These are phyloP conservation scores for Quercus bicolor DNA, from an alignment of 306 rosid species.

Conservation along the genomic window DNA sequence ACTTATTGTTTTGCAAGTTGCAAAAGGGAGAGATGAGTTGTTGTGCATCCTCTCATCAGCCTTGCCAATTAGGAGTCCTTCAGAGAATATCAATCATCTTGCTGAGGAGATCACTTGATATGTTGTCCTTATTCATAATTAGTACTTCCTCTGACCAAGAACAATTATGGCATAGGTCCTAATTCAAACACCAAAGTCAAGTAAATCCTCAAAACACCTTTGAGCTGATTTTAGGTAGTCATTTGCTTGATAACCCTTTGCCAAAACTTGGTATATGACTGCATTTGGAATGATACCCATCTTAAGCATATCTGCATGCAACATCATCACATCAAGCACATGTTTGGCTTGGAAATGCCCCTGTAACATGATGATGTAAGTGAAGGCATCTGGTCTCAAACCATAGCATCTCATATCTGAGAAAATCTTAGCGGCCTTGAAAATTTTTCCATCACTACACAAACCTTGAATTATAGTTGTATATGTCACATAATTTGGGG, in stretches of 20 bases:
- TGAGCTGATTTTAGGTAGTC: constrained; percentile 36
- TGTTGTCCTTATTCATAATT: neutral
- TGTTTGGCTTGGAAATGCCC: constrained; percentile 49
- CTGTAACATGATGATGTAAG: constrained; percentile 50
- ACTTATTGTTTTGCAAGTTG: neutral
- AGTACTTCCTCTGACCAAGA: neutral
- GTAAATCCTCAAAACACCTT: constrained; percentile 26
- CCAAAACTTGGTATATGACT: constrained; percentile 25
- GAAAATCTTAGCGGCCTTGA: constrained; percentile 61
- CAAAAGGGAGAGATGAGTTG: neutral
- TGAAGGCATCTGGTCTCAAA: constrained; percentile 44
- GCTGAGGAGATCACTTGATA: neutral
- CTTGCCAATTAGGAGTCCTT: neutral
- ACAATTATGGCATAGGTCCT: neutral
- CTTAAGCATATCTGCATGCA: constrained; percentile 73
- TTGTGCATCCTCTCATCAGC: neutral
- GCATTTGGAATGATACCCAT: constrained; percentile 45
- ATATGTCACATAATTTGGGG: constrained; percentile 48
- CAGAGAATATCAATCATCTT: neutral
- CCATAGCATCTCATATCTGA: constrained; percentile 57
- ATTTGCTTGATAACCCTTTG: constrained; percentile 44
- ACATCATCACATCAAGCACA: constrained; percentile 51
- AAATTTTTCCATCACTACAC: constrained; percentile 49
- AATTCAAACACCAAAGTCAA: constrained; percentile 15
- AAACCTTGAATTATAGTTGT: constrained; percentile 62